Conservation (phyloP, 202 grass and related monocot species). For the Panicum hallii region DNA sequence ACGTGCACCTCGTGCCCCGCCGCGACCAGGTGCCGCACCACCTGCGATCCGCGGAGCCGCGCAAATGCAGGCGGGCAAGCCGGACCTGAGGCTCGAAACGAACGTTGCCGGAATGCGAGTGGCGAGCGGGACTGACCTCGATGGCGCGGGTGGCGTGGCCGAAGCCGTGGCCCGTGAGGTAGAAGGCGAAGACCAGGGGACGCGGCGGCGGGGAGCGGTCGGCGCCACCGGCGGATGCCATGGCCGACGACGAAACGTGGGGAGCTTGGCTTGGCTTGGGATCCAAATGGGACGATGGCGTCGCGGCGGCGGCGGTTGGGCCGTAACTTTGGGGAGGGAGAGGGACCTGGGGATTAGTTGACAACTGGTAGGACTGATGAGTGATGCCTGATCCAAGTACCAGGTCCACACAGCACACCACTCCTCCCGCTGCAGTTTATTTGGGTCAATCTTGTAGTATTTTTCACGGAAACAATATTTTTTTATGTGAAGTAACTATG, state of each 20-base stretch:
- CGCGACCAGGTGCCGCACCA: conserved; percentile 77
- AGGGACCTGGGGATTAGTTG: neutral
- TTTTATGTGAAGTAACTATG: neutral
- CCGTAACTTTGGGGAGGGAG: neutral
- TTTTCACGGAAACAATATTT: neutral
- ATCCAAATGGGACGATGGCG: conserved; percentile 29
- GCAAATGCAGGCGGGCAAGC: neutral
- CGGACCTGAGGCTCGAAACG: neutral
- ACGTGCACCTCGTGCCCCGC: conserved; percentile 91
- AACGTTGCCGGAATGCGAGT: neutral
- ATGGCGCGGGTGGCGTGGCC: conserved; percentile 92
- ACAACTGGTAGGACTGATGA: neutral
- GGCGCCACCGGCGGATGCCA: conserved; percentile 25
- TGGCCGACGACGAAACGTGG: conserved; percentile 13
- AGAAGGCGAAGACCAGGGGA: conserved; percentile 81
- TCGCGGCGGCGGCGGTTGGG: neutral
- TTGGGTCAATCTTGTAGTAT: neutral
- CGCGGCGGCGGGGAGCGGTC: conserved; percentile 26
- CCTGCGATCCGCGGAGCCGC: conserved; percentile 45
- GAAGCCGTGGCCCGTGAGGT: conserved; percentile 95
- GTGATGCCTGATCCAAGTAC: neutral
- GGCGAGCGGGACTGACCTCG: conserved; percentile 55
- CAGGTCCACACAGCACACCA: neutral
- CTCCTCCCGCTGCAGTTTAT: neutral
- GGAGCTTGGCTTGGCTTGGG: conserved; percentile 6